A percentile compares a stretch with the other conserved stretches of the same genome.
Conservation (phyloP, 768 basidiomycete genomes). For the Strobilomyces confusus region DNA sequence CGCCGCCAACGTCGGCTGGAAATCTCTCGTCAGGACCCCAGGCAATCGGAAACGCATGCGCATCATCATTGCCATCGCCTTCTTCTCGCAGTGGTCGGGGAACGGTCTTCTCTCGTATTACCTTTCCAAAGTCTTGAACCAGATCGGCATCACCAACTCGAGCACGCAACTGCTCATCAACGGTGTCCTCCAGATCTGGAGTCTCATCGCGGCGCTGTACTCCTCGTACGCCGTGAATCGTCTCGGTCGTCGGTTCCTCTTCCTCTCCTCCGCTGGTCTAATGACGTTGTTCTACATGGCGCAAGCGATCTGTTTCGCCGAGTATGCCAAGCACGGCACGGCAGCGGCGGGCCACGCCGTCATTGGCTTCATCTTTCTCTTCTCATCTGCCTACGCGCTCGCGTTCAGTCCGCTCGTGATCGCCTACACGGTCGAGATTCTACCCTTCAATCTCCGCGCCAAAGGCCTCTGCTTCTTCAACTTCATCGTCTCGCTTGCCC, state of each 20-base stretch:
- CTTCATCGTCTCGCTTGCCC: constrained; percentile 69
- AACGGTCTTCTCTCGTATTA: constrained; percentile 85
- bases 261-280: constrained; percentile 53
- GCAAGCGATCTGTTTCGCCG: constrained; percentile 64
- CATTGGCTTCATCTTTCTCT: constrained; percentile 83
- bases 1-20: constrained; percentile 61
- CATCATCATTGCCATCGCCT: constrained; percentile 73
- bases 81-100: constrained; percentile 86
- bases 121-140: constrained; percentile 66
- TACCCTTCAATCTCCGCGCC: constrained; percentile 78
- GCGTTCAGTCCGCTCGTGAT: constrained; percentile 87
- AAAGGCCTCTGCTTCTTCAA: constrained; percentile 84
- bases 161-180: constrained; percentile 77
- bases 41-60: constrained; percentile 76
- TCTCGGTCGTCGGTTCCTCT: constrained; percentile 66
- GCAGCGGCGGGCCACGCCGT: constrained; percentile 58
- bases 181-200: constrained; percentile 82
- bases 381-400: constrained; percentile 73
- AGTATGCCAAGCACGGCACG: constrained; percentile 43
- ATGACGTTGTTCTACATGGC: constrained; percentile 66
- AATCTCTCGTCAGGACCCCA: constrained; percentile 56
- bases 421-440: constrained; percentile 84
- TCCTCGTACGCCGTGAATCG: constrained; percentile 62
- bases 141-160: constrained; percentile 60
- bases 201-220: constrained; percentile 55